Evolutionary conservation across 1,139 yeast genomes (phyloP), one percentile per base, ranked within the genome.

Genomic region (Taphrina deformans): DNA sequence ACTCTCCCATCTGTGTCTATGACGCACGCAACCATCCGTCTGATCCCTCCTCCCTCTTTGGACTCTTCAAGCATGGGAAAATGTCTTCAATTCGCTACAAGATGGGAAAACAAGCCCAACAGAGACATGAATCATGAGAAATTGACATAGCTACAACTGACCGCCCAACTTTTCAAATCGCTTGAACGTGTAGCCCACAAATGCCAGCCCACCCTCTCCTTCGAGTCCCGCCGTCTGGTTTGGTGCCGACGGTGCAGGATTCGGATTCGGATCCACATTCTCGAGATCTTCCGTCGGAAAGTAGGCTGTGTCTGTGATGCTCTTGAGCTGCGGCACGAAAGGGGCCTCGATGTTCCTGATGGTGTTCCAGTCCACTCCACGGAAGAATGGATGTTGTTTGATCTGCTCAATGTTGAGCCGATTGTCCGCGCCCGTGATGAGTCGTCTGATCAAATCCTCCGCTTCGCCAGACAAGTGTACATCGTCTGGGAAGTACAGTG

Each of bases 201-300:
- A 67, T 7, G 68, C 67, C 41, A 65, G 45, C 7, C 62, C 62
- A 16, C 65, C 65, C 33, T 56, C 61, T 14, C 55, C 60, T 29
- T 61, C 65, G n/a, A 23, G 46, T 23, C 55, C 62, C 77, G 79
- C 66, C 78, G 77, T 46, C 64, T 68, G 69, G 64, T 67, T 45
- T 65, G 61, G 63, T 45, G 41, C 64, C 58, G 58, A 63, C 51
- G 31, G 69, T 65, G 23, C 62, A 65, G 35, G 69, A 64, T 26
- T 66, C 68, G 65, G 71, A 59, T 66, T 67, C 65, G 66, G 72
- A 73, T 92, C 97, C 55, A 92, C 93, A 74, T 89, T 91, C 76
- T 92, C 97, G 72, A 93, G 81, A 74, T 93, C 99, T 74, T 95
- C 99, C 2, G 96, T 90, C 53, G 99, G 98, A 89, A 93, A 93